Conservation (phyloP, 805 yeast genomes). For the Blastobotrys terrestris region DNA sequence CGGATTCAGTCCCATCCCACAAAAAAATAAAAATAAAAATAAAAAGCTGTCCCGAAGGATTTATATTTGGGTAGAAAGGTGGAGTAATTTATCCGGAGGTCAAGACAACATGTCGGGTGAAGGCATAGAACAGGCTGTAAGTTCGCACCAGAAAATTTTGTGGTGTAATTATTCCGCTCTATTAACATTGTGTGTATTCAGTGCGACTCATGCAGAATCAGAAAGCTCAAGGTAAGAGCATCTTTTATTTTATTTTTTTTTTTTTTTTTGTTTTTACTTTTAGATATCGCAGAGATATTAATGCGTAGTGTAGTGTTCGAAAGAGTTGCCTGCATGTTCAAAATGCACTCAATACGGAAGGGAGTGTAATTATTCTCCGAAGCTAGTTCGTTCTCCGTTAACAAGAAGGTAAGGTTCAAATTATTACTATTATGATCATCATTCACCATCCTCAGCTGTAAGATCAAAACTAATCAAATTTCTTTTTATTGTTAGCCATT, state of each 20-base stretch:
- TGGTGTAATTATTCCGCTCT: no score
- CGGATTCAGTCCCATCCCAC: no score
- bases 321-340: conserved; percentile 67
- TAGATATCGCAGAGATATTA: no score
- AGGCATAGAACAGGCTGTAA: conserved; percentile 28
- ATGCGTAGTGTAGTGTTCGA: conserved; percentile 52
- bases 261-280: neutral
- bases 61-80: neutral
- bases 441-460: neutral
- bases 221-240: conserved; percentile 50
- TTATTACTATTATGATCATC: no score
- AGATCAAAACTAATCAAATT: no score
- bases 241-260: neutral
- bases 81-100: neutral
- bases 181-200: no score
- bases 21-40: no score
- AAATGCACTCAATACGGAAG: conserved; percentile 68
- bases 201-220: conserved; percentile 79
- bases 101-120: neutral
- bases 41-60: no score
- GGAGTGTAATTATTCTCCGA: conserved; percentile 74
- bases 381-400: conserved; percentile 70
- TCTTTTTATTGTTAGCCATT: conserved; percentile 32
- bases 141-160: conserved; percentile 7
- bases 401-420: conserved; percentile 51